Percentiles rank a stretch among this genome's conserved stretches.
Conservation (phyloP, 305 asterid genomes). For the Nicotiana rustica region DNA sequence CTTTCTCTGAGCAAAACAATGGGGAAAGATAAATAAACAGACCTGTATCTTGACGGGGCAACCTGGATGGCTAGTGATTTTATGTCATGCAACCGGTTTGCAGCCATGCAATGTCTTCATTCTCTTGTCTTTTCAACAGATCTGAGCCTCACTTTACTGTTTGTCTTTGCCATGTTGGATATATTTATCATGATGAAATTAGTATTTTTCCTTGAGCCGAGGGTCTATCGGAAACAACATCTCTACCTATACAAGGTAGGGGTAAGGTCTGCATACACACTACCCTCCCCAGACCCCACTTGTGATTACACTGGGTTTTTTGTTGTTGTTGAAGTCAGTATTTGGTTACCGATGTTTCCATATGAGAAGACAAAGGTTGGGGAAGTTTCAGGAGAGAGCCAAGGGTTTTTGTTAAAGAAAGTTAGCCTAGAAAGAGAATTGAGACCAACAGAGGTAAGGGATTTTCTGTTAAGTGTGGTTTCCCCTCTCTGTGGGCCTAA, state of each 20-base stretch:
- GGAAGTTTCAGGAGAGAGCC: neutral
- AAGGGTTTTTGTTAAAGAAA: neutral
- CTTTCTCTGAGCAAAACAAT: neutral
- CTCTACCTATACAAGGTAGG: too few species aligned
- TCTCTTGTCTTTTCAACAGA: neutral
- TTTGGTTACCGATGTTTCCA: neutral
- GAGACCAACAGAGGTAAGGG: too few species aligned
- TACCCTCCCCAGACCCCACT: too few species aligned
- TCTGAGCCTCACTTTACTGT: conserved; percentile 40
- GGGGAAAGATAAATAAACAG: neutral
- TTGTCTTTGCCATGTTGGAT: too few species aligned
- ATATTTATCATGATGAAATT: too few species aligned
- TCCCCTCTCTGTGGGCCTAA: too few species aligned
- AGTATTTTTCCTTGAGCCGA: too few species aligned
- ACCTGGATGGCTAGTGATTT: neutral
- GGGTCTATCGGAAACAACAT: too few species aligned
- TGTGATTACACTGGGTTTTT: too few species aligned
- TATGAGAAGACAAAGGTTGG: neutral
- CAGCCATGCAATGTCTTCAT: conserved; percentile 31
- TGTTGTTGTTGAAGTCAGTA: too few species aligned
- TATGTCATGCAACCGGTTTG: conserved; percentile 6
- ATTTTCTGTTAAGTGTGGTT: neutral
- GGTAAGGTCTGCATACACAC: too few species aligned
- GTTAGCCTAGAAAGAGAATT: neutral
- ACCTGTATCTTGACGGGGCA: conserved; percentile 29